phyloP scores from a whole-genome alignment of 2,329 filamentous ascomycete species.

The Arachnopeziza araneosa region DNA sequence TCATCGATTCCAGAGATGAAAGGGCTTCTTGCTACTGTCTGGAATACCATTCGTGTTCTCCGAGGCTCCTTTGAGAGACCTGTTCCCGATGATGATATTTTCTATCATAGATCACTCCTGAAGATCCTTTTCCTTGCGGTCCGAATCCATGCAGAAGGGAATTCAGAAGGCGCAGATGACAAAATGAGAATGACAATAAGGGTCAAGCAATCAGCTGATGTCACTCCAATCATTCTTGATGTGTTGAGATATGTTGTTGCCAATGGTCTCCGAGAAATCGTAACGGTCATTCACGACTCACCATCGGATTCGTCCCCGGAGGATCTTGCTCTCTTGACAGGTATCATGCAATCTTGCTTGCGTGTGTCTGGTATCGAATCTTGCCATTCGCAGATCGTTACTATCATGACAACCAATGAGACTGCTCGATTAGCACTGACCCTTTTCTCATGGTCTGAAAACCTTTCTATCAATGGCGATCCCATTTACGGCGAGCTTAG shows the following conservation, averaged over 20 bases:
- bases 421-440: constrained; percentile 76
- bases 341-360: constrained; percentile 79
- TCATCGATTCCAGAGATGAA: constrained; percentile 46
- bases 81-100: constrained; percentile 48
- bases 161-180: constrained; percentile 18
- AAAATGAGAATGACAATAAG: constrained; percentile 17
- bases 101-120: constrained; percentile 78
- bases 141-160: constrained; percentile 48
- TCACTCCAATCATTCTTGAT: constrained; percentile 49
- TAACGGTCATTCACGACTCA: constrained; percentile 74
- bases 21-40: constrained; percentile 50
- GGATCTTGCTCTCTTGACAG: constrained; percentile 82
- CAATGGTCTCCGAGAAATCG: constrained; percentile 75
- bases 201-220: constrained; percentile 26
- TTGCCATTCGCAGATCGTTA: constrained; percentile 64
- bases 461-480: constrained; percentile 69
- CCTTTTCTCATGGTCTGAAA: constrained; percentile 91
- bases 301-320: constrained; percentile 61
- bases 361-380: constrained; percentile 71
- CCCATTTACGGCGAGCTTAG: constrained; percentile 93
- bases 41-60: constrained; percentile 52
- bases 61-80: constrained; percentile 54
- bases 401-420: constrained; percentile 64
- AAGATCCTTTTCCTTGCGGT: constrained; percentile 81
- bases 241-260: constrained; percentile 75